These are phyloP conservation scores for Hypoxylon sp. DNA, from an alignment of 2,329 filamentous ascomycete species.

Conservation along the genomic window DNA sequence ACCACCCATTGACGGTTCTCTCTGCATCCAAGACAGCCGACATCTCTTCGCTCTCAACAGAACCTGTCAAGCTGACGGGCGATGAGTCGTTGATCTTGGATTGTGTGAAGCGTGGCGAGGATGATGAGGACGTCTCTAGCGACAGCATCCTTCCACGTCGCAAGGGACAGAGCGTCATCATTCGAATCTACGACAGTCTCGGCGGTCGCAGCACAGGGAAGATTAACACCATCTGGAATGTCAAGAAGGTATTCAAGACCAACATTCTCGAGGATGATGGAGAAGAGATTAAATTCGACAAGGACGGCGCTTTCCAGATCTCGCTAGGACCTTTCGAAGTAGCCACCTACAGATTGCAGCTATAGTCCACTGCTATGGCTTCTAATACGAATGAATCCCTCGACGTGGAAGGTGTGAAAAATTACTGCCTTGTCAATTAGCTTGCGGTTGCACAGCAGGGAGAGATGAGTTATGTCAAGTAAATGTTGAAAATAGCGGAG, in stretches of 20 bases:
- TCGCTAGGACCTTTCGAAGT: slow-evolving; percentile 84
- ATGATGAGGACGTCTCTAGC: slow-evolving; percentile 76
- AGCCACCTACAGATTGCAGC: slow-evolving; percentile 75
- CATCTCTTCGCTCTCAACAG: slow-evolving; percentile 39
- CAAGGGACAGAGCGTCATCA: slow-evolving; percentile 79
- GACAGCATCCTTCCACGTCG: slow-evolving; percentile 69
- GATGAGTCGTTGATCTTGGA: slow-evolving; percentile 79
- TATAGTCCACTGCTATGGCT: slow-evolving; percentile 50
- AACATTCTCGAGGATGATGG: slow-evolving; percentile 90
- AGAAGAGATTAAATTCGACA: slow-evolving; percentile 66
- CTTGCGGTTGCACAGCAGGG: neutral
- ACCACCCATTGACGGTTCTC: slow-evolving; percentile 75
- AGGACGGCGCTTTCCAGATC: slow-evolving; percentile 64
- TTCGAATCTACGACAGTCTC: slow-evolving; percentile 87
- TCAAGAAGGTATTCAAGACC: slow-evolving; percentile 81
- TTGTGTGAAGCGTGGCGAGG: slow-evolving; percentile 91
- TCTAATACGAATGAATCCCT: too few species aligned
- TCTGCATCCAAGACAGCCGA: slow-evolving; percentile 48
- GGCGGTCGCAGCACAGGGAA: slow-evolving; percentile 80
- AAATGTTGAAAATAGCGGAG: neutral
- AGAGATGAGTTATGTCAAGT: neutral
- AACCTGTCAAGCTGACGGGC: slow-evolving; percentile 73
- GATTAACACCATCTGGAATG: slow-evolving; percentile 72
- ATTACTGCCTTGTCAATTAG: too few species aligned
- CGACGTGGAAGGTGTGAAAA: too few species aligned